These are phyloP conservation scores for Desmodesmus armatus DNA, from an alignment of 139 green algal genomes.

Conservation along the genomic window DNA sequence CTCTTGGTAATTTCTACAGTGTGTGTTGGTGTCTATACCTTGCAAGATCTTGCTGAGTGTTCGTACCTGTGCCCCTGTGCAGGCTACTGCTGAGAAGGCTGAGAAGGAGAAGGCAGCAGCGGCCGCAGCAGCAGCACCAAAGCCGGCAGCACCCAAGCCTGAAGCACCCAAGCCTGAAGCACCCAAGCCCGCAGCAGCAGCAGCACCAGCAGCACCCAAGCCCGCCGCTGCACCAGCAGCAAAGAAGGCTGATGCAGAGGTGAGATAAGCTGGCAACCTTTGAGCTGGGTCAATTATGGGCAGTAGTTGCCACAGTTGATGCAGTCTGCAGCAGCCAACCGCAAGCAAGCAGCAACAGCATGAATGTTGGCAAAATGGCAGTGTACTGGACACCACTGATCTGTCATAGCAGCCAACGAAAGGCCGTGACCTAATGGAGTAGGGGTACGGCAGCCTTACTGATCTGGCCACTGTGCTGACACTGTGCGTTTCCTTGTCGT, in stretches of 20 bases:
- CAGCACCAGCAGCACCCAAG: constrained; percentile 15
- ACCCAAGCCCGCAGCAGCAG: background rate
- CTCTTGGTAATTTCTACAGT: too few species aligned
- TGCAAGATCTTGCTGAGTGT: background rate
- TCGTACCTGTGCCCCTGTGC: background rate
- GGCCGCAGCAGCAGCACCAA: background rate
- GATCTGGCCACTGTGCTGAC: too few species aligned
- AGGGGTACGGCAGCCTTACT: too few species aligned
- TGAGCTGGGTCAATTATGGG: too few species aligned
- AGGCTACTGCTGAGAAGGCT: constrained; percentile 4
- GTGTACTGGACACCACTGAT: background rate
- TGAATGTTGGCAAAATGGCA: background rate
- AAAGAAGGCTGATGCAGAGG: background rate
- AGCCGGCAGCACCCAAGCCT: background rate
- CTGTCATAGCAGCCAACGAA: too few species aligned
- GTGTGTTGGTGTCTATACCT: too few species aligned
- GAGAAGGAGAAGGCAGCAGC: background rate
- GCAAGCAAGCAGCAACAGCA: too few species aligned
- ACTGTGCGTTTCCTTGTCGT: background rate
- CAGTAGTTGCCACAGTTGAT: too few species aligned
- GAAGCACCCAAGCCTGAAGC: background rate
- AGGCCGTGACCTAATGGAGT: too few species aligned
- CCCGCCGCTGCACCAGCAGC: background rate
- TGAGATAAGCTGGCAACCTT: background rate
- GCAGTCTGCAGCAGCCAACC: too few species aligned